Evolutionary conservation across 495 filamentous ascomycete genomes (phyloP), one percentile per base, ranked within the genome.

Genomic region (Pseudomonodictys pantanalensis): DNA sequence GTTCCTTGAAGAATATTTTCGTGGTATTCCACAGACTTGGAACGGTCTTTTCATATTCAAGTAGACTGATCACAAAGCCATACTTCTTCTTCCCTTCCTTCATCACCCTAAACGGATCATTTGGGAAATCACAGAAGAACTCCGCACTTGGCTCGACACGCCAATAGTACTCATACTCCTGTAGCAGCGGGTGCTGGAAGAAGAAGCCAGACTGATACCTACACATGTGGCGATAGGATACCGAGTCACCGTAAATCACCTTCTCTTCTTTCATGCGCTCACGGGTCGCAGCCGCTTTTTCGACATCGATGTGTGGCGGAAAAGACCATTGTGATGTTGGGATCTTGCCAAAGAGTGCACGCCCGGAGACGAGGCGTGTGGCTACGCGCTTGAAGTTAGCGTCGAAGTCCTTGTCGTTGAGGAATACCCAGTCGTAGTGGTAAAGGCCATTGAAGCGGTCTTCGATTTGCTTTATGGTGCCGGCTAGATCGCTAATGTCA

Each of bases 401-500:
- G 65, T 96, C 88, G 64, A 97, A 97, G 1, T 89, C 87, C 69
- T 91, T 81, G 71, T 97, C 92, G 72, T 97, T 97, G 60, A 97
- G 72, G 77, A 97, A 97, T 20, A 97, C 93, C 92, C 92, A 97
- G 68, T 97, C 92, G 72, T 97, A 97, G 75, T 96, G 85, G 72
- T 86, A 96, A 43, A 89, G 86, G 60, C 83, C 81, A 74, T 97
- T 97, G 83, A 97, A 97, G 60, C 92, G 86, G 71, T 97, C 92
- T 74, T 97, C 92, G 32, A 97, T 83, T 62, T 91, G 86, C 20
- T 92, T 89, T 67, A 97, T 97, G 11, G 90, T 92, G 65, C 87
- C 83, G 25, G 90, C 86, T 66, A 97, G 95, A 25, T 97, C 92
- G 92, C 93, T 96, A 33, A 96, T 74, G 71, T 97, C 92, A 25